Percentiles rank a stretch among this genome's conserved stretches.
Evolutionary conservation across 2,329 filamentous ascomycete genomes (phyloP).

Genomic region (Hymenoscyphus infarciens): DNA sequence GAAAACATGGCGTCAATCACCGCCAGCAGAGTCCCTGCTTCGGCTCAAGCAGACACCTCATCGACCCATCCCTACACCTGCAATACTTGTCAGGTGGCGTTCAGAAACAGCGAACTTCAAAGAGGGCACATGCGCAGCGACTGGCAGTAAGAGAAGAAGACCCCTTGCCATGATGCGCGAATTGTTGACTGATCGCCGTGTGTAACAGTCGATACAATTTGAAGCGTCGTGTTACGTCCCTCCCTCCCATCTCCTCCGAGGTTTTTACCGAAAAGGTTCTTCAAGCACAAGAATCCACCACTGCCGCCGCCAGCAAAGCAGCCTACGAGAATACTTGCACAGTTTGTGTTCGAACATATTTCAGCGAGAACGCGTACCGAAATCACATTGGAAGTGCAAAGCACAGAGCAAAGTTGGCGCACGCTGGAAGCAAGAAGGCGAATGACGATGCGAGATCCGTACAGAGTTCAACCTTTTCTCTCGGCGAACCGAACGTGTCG

Average conservation of each 20-base stretch:
- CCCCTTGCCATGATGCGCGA: background rate
- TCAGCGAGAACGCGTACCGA: slow-evolving; percentile 90
- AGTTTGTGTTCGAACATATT: slow-evolving; percentile 87
- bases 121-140: slow-evolving; percentile 96
- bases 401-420: slow-evolving; percentile 68
- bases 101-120: slow-evolving; percentile 89
- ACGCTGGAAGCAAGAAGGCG: slow-evolving; percentile 36
- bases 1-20: slow-evolving; percentile 48
- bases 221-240: slow-evolving; percentile 85
- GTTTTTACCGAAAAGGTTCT: slow-evolving; percentile 94
- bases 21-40: slow-evolving; percentile 36
- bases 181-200: slow-evolving; percentile 19
- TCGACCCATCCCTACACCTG: slow-evolving; percentile 87
- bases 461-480: slow-evolving; percentile 85
- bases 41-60: slow-evolving; percentile 33
- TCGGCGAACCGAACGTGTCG: slow-evolving; percentile 65
- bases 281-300: slow-evolving; percentile 80
- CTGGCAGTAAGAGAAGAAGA: slow-evolving; percentile 82
- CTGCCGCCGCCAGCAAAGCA: slow-evolving; percentile 81
- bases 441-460: slow-evolving; percentile 74
- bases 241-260: slow-evolving; percentile 88
- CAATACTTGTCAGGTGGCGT: slow-evolving; percentile 97
- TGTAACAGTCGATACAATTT: slow-evolving; percentile 79
- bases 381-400: slow-evolving; percentile 92
- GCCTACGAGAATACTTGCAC: slow-evolving; percentile 81